Percentiles rank a stretch among this genome's conserved stretches.
phyloP scores from a whole-genome alignment of 192 early-diverging fungal species.

The Linnemannia schmuckeri region DNA sequence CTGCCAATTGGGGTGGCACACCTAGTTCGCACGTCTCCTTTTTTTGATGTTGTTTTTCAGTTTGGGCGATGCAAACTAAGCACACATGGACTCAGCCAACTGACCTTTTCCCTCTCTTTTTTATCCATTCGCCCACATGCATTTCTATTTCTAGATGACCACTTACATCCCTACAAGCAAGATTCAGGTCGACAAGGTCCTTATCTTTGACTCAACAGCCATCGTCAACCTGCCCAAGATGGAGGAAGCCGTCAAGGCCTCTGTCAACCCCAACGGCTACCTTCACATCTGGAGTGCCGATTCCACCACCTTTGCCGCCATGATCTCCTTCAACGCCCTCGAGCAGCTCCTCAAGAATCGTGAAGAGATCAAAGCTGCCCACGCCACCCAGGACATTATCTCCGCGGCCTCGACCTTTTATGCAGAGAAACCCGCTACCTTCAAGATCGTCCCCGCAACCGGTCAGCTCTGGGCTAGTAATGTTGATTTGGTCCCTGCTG shows the following conservation, averaged over 20 bases:
- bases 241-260: conserved; percentile 12
- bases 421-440: conserved; percentile 35
- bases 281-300: conserved; percentile 30
- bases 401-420: conserved; percentile 24
- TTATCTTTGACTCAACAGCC: conserved; percentile 48
- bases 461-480: conserved; percentile 63
- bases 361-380: conserved; percentile 23
- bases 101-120: background rate
- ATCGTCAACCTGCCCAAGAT: conserved; percentile 40
- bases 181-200: conserved; percentile 37
- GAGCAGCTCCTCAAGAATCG: conserved; percentile 19
- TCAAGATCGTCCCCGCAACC: conserved; percentile 27
- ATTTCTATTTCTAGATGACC: conserved; percentile 23
- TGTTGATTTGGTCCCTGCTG: conserved; percentile 50
- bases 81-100: too few relatives aligned
- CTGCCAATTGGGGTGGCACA: background rate
- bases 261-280: background rate
- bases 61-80: background rate
- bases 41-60: background rate
- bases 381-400: conserved; percentile 22
- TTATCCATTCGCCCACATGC: background rate
- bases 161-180: conserved; percentile 35
- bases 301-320: conserved; percentile 51
- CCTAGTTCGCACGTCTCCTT: too few relatives aligned
- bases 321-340: conserved; percentile 58